Conservation (phyloP, 2,329 filamentous ascomycete species). For the Aspergillus ochraceus region DNA sequence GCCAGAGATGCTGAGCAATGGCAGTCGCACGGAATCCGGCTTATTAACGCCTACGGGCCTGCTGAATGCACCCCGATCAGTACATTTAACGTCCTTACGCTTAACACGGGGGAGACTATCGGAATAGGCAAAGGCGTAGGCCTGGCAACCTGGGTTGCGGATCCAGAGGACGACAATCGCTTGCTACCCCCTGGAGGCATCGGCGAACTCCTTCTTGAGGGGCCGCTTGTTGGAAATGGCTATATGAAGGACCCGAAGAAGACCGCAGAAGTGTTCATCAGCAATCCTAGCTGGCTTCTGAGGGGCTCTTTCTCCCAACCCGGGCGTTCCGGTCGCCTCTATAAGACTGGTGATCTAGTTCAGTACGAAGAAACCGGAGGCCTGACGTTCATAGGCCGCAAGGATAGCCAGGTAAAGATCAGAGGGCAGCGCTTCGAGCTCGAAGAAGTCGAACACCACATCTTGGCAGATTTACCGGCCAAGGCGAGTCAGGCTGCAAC, state of each 20-base stretch:
- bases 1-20: not conserved
- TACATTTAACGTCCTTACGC: not conserved
- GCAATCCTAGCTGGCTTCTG: not conserved
- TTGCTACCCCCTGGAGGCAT: not conserved
- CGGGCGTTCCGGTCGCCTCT: no score
- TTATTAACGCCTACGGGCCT: not conserved
- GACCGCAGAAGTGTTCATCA: not conserved
- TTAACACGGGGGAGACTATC: not conserved
- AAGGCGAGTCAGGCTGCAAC: no score
- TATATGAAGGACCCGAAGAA: not conserved
- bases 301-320: not conserved
- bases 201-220: not conserved
- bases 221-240: not conserved
- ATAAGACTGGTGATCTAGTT: not conserved
- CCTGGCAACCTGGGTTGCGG: not conserved
- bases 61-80: not conserved
- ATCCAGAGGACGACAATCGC: not conserved
- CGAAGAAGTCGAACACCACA: not conserved
- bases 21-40: not conserved
- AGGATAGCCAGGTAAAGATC: not conserved
- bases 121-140: not conserved
- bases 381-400: not conserved
- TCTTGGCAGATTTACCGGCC: no score
- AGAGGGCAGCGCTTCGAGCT: not conserved
- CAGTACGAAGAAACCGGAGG: not conserved